A percentile compares a stretch with the other conserved stretches of the same genome.
Evolutionary conservation across 176 grass and related monocot genomes (phyloP).

Genomic region (Hsuehochloa calcarea): DNA sequence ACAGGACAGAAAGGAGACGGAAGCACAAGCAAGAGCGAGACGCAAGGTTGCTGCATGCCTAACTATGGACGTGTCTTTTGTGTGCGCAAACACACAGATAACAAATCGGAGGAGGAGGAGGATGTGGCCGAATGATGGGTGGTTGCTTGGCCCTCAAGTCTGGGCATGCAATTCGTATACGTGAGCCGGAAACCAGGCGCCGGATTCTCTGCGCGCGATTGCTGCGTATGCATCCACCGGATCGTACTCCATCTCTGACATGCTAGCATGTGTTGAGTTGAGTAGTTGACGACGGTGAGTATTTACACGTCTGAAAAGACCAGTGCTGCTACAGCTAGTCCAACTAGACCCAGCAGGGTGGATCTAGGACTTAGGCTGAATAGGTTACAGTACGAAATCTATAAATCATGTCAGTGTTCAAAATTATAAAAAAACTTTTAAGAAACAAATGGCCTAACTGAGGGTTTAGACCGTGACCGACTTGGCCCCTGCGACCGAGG

Average conservation of each 20-base stretch:
- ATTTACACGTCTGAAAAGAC: constrained; percentile 35
- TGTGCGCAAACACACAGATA: neutral
- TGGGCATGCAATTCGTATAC: constrained; percentile 51
- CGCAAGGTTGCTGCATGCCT: neutral
- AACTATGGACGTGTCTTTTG: neutral
- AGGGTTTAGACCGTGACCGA: no score
- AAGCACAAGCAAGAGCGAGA: constrained; percentile 3
- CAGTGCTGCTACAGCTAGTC: neutral
- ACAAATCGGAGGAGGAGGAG: neutral
- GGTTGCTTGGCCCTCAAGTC: constrained; percentile 72
- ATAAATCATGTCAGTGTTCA: no score
- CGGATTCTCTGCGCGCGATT: constrained; percentile 44
- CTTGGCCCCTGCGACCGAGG: neutral
- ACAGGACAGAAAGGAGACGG: constrained; percentile 10
- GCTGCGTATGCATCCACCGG: constrained; percentile 16
- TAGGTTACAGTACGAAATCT: no score
- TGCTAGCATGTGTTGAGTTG: neutral
- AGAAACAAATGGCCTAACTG: no score
- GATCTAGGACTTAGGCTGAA: no score
- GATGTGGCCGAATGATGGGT: constrained; percentile 41
- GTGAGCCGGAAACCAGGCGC: constrained; percentile 44
- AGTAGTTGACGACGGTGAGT: neutral
- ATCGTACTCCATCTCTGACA: neutral
- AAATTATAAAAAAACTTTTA: no score
- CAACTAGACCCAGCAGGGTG: neutral